Conservation (phyloP, 495 filamentous ascomycete species). For the Coniosporium apollinis region DNA sequence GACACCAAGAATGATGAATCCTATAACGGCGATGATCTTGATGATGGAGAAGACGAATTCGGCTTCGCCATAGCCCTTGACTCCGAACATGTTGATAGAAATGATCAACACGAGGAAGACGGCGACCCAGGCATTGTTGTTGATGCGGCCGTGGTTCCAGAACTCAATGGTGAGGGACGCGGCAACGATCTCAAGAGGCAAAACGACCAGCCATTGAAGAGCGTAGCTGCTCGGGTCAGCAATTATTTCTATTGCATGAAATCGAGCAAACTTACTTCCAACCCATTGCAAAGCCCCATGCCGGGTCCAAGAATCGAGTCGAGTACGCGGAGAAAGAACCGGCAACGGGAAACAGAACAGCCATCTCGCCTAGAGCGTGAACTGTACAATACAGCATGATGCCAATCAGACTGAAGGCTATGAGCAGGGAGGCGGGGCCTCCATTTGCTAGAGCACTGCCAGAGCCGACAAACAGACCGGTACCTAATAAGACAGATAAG, state of each 20-base stretch:
- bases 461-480: conserved; percentile 81
- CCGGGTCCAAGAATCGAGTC: conserved; percentile 81
- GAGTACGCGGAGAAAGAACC: conserved; percentile 90
- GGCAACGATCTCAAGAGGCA: conserved; percentile 83
- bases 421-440: conserved; percentile 74
- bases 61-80: conserved; percentile 26
- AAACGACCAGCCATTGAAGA: conserved; percentile 76
- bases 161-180: conserved; percentile 78
- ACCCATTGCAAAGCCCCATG: conserved; percentile 97
- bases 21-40: conserved; percentile 65
- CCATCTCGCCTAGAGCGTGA: conserved; percentile 83
- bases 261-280: conserved; percentile 50
- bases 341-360: conserved; percentile 77
- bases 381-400: conserved; percentile 85
- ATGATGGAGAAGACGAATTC: conserved; percentile 26
- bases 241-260: neutral
- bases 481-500: too few relatives aligned
- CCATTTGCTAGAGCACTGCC: conserved; percentile 61
- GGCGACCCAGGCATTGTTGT: conserved; percentile 68
- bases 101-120: conserved; percentile 21
- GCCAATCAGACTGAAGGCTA: conserved; percentile 71
- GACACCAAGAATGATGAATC: conserved; percentile 23
- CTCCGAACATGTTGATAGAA: conserved; percentile 24
- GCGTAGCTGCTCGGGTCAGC: conserved; percentile 44
- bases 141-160: conserved; percentile 48